Percentiles rank a stretch among this genome's conserved stretches.
Conservation (phyloP, 441 rosid genomes). For the Gossypium lobatum region DNA sequence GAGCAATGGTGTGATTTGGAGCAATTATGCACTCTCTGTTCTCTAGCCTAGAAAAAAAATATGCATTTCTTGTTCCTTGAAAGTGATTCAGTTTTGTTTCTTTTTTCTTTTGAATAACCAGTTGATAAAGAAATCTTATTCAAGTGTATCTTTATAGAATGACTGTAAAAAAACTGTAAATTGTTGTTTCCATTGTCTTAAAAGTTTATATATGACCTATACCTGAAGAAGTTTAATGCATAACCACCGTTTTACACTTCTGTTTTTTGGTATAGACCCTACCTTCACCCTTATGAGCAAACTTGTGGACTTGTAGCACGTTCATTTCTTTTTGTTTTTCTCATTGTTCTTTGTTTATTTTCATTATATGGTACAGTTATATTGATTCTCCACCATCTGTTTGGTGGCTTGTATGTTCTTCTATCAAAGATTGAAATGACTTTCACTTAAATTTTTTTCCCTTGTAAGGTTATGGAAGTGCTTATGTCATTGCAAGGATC, state of each 20-base stretch:
- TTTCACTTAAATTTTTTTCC: slow-evolving; percentile 9
- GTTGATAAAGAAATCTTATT: not conserved
- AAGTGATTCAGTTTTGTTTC: not conserved
- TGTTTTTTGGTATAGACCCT: not conserved
- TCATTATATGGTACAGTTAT: not conserved
- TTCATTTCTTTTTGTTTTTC: not conserved
- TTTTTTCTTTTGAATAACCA: not conserved
- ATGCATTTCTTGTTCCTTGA: not conserved
- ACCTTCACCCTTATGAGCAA: not conserved
- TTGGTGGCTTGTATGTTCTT: not conserved
- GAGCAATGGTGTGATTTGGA: not conserved
- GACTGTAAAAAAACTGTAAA: not conserved
- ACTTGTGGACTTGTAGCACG: not conserved
- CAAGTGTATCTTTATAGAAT: not conserved
- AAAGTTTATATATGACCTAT: not conserved
- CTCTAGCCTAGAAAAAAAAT: not conserved
- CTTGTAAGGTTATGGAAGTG: slow-evolving; percentile 92
- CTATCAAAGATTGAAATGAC: not conserved
- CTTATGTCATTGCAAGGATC: slow-evolving; percentile 98
- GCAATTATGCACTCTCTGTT: not conserved
- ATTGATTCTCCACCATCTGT: not conserved
- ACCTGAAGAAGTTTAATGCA: not conserved
- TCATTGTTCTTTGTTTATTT: not conserved
- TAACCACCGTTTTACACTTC: not conserved
- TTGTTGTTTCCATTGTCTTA: not conserved